These are phyloP conservation scores for Kwoniella pini DNA, from an alignment of 768 basidiomycete genomes.

Conservation along the genomic window DNA sequence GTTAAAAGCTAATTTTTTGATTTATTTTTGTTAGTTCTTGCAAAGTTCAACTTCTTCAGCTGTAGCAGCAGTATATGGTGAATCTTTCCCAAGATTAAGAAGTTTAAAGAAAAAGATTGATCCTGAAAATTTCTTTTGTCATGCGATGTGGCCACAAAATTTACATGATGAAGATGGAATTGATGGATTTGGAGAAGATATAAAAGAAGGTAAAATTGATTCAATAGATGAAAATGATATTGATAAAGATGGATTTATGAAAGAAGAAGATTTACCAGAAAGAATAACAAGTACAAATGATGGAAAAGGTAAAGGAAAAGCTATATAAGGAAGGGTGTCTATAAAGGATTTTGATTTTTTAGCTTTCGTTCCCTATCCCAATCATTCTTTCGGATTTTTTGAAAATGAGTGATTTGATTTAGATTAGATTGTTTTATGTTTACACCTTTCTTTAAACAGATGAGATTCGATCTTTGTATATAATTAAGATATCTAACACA, in stretches of 20 bases:
- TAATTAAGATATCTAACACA: too few relatives aligned
- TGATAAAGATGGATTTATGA: conserved; percentile 5
- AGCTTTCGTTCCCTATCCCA: too few relatives aligned
- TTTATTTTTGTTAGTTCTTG: conserved; percentile 45
- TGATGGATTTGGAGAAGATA: conserved; percentile 2
- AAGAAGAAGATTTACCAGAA: neutral
- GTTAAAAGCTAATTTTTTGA: too few relatives aligned
- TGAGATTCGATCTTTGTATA: too few relatives aligned
- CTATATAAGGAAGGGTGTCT: neutral
- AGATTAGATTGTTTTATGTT: too few relatives aligned
- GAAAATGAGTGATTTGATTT: too few relatives aligned
- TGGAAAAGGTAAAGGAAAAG: neutral
- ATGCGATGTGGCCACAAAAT: conserved; percentile 71
- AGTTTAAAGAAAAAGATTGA: conserved; percentile 76
- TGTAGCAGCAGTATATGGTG: conserved; percentile 59
- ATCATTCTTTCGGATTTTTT: too few relatives aligned
- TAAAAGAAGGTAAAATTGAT: conserved; percentile 2
- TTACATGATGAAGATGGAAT: conserved; percentile 3
- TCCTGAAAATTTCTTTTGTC: conserved; percentile 71
- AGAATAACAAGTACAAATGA: neutral
- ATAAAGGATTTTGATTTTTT: too few relatives aligned
- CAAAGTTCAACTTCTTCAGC: conserved; percentile 41
- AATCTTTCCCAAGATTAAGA: conserved; percentile 70
- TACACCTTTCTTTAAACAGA: too few relatives aligned
- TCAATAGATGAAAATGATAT: neutral